Base-by-base conservation (phyloP, 306 rosid genomes). In the Vigna angularis region DNA sequence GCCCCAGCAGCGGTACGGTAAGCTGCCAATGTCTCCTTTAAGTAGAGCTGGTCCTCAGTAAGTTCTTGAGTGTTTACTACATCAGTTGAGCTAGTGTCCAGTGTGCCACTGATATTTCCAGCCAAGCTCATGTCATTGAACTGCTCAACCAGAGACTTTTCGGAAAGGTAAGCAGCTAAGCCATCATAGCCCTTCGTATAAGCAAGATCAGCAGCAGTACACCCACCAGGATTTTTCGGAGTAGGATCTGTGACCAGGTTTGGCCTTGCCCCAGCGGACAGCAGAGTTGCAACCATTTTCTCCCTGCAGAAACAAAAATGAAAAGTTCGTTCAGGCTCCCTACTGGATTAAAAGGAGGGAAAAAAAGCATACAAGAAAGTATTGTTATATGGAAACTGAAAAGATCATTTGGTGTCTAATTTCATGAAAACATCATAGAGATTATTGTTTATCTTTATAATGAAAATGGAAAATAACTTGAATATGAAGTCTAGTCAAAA, bases 121-220 rank as follows among this genome's bases (percentile, higher is more conserved):
- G 98, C 99, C 7, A 91, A 7, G 75, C 89, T 86, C 99, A 96
- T 96, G 9, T 87, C 94, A 49, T 88, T 70, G 72, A 93, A 91
- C 77, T 96, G 99, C 78, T 74, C 86, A 76, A 96, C 83, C 89
- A 96, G 83, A 79, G 86, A 84, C 86, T 88, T 93, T 79, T 96
- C 99, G 2, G 99, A 96, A 83, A 96, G 99, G 89, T 85, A 96
- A 28, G 94, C 99, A 17, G 99, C 89, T 79, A 96, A 86, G 84
- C 99, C 99, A 12, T 90, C 96, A 74, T 74, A 87, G 56, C 98
- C 97, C 14, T 80, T 80, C 69, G 53, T 40, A 64, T 40, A 90
- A 81, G 99, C 97, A 86, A 96, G 88, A 86, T 96, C 99, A 80
- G 91, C 97, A 66, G 93, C 93, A 47, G 87, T 91, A 66, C 51